Percentiles rank a stretch among this genome's conserved stretches.
Conservation (phyloP, 371 early-diverging fungal genomes). For the Capniomyces stellatus region DNA sequence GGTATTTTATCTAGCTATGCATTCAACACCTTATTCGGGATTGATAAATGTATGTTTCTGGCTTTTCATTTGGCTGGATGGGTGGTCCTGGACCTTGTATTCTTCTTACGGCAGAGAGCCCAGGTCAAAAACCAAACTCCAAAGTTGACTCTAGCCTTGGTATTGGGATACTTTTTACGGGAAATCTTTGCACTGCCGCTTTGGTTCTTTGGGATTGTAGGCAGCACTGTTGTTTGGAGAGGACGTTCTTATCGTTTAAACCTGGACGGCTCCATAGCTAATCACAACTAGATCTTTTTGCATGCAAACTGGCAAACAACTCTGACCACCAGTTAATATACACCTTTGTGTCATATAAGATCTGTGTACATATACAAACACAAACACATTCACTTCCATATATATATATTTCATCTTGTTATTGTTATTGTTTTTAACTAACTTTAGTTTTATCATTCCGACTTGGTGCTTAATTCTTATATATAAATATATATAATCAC, state of each 20-base stretch:
- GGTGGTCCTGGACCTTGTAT: constrained; percentile 43
- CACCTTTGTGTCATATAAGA: too few species aligned
- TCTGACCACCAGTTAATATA: too few species aligned
- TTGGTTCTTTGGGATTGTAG: constrained; percentile 57
- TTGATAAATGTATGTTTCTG: constrained; percentile 32
- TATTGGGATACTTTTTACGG: constrained; percentile 49
- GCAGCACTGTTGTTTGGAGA: constrained; percentile 74
- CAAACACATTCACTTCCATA: background rate
- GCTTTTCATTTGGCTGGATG: constrained; percentile 47
- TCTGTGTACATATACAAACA: too few species aligned
- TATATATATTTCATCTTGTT: background rate
- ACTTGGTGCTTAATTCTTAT: too few species aligned
- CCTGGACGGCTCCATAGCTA: constrained; percentile 17
- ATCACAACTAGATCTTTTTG: too few species aligned
- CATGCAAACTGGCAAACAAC: too few species aligned
- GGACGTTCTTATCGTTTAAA: constrained; percentile 22
- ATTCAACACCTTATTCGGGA: constrained; percentile 29
- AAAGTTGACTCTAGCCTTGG: constrained; percentile 14
- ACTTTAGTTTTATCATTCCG: too few species aligned
- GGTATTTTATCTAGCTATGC: constrained; percentile 52
- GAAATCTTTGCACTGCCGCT: constrained; percentile 70
- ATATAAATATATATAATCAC: too few species aligned
- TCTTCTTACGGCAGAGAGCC: constrained; percentile 34
- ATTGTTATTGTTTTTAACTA: too few species aligned
- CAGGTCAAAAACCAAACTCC: constrained; percentile 11